Percentiles rank a stretch among this genome's conserved stretches.
These are phyloP conservation scores for Backusella circina DNA, from an alignment of 192 early-diverging fungal species.

Conservation along the genomic window DNA sequence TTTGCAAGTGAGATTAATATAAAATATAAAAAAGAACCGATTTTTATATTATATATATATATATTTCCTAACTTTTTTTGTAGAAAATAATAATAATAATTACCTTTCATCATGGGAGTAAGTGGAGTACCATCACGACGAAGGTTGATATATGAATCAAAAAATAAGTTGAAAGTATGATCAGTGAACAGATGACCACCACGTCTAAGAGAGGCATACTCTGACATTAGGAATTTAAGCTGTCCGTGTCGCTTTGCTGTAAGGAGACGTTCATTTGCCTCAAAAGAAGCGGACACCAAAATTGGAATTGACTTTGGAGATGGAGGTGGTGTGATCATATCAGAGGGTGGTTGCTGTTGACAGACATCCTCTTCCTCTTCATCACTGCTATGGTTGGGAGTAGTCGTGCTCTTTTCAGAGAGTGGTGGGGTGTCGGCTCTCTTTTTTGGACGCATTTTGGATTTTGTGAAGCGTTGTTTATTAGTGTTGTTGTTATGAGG, in stretches of 20 bases:
- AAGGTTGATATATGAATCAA: constrained; percentile 28
- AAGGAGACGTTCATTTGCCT: constrained; percentile 27
- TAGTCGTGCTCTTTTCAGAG: background rate
- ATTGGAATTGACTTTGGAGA: background rate
- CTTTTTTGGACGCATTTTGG: background rate
- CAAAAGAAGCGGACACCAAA: background rate
- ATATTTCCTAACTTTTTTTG: background rate
- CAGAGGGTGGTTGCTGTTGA: background rate
- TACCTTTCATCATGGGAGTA: constrained; percentile 22
- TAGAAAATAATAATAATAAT: no score
- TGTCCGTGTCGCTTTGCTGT: constrained; percentile 19
- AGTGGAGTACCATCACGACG: constrained; percentile 34
- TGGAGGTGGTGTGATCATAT: constrained; percentile 16
- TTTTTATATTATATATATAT: background rate
- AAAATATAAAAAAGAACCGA: background rate
- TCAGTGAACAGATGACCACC: constrained; percentile 13
- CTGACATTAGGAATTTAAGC: constrained; percentile 20
- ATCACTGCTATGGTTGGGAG: background rate
- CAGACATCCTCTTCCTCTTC: background rate
- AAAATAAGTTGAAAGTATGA: constrained; percentile 33
- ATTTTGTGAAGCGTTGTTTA: background rate
- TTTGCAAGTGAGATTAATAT: background rate
- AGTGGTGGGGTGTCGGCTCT: background rate
- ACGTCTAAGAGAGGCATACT: constrained; percentile 26
- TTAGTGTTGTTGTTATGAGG: background rate